phyloP scores from a whole-genome alignment of 768 basidiomycete species.

The Thelephora aurantiotincta region DNA sequence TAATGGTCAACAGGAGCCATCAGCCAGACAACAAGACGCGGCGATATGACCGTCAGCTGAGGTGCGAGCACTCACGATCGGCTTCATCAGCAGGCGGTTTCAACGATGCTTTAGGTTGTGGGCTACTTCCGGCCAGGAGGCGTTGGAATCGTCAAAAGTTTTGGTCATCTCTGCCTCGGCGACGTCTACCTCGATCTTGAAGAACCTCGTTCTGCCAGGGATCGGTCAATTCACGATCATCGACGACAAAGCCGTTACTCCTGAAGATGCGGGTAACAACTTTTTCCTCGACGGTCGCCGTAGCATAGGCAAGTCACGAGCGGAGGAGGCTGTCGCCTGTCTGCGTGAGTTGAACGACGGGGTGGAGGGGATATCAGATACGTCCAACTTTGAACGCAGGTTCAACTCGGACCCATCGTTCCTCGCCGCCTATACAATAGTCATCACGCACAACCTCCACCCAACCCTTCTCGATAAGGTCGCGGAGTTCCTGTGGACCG shows the following conservation, averaged over 20 bases:
- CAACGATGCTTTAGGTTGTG: conserved; percentile 45
- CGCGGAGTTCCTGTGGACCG: conserved; percentile 53
- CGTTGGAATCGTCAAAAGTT: conserved; percentile 73
- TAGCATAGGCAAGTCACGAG: conserved; percentile 72
- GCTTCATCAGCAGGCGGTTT: not conserved
- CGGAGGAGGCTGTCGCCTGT: conserved; percentile 62
- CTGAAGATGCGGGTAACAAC: conserved; percentile 85
- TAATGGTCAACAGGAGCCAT: conserved; percentile 22
- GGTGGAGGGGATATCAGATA: conserved; percentile 58
- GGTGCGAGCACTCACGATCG: conserved; percentile 30
- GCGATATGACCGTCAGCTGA: conserved; percentile 88
- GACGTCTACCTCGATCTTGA: conserved; percentile 79
- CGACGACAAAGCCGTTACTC: conserved; percentile 43
- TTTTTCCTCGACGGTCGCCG: conserved; percentile 76
- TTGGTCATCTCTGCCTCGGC: conserved; percentile 73
- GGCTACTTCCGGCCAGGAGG: conserved; percentile 84
- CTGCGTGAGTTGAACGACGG: conserved; percentile 80
- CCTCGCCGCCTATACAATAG: conserved; percentile 54
- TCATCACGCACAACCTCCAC: conserved; percentile 77
- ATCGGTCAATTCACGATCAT: conserved; percentile 93
- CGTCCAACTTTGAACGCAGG: conserved; percentile 28
- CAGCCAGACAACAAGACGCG: conserved; percentile 80
- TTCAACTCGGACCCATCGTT: conserved; percentile 28
- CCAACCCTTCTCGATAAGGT: conserved; percentile 40
- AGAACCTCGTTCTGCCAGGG: conserved; percentile 94